These are phyloP conservation scores for Lactarius tabidus DNA, from an alignment of 768 basidiomycete species.

Conservation along the genomic window DNA sequence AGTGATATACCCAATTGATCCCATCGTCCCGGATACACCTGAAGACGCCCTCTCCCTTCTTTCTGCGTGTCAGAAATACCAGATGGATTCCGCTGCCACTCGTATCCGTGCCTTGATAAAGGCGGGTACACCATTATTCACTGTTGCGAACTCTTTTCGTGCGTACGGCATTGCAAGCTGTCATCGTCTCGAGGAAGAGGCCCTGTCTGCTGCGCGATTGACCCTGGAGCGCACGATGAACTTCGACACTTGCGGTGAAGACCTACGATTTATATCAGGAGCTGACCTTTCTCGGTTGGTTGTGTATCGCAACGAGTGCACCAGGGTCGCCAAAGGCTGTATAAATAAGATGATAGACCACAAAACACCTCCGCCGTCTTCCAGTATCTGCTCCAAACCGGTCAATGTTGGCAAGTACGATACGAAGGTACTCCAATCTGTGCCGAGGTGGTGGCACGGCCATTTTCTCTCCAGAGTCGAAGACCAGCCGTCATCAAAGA, in stretches of 20 bases:
- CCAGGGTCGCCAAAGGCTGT: background rate
- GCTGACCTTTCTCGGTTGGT: constrained; percentile 2
- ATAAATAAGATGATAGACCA: background rate
- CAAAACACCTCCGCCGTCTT: background rate
- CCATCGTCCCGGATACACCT: background rate
- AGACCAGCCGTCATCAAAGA: constrained; percentile 4
- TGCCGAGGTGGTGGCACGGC: constrained; percentile 13
- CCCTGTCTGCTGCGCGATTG: background rate
- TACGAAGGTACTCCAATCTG: background rate
- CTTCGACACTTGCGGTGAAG: constrained; percentile 3
- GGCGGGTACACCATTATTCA: background rate
- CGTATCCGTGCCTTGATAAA: constrained; percentile 4
- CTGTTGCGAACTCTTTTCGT: background rate
- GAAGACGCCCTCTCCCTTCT: constrained; percentile 9
- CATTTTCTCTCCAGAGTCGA: constrained; percentile 3
- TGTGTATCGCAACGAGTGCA: background rate
- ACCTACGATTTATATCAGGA: constrained; percentile 10
- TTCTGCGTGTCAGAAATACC: constrained; percentile 15
- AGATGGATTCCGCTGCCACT: constrained; percentile 5
- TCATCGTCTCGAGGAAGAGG: constrained; percentile 11
- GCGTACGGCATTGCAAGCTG: constrained; percentile 15
- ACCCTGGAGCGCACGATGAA: constrained; percentile 7
- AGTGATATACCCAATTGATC: constrained; percentile 2
- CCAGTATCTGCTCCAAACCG: background rate
- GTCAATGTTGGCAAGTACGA: background rate